Evolutionary conservation across 352 stramenopile genomes (phyloP), one percentile per base, ranked within the genome.

Genomic region (Peronospora tabacina): DNA sequence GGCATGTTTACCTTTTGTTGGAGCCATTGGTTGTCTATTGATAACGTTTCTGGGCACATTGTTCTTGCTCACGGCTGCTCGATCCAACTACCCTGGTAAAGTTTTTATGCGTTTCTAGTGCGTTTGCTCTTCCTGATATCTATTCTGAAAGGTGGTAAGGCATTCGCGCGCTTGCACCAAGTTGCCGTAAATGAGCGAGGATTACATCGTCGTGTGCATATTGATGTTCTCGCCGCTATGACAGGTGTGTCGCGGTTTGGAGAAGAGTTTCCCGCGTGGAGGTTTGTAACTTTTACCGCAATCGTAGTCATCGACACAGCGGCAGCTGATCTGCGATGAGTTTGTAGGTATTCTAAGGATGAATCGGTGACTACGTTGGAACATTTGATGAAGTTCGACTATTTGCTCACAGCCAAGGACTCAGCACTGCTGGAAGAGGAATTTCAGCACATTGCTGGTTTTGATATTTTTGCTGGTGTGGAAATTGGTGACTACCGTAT

Each of bases 161-260:
- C 82, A 0, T 91, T 93, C 26, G 37, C 40, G 13, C 58, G 55
- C 8, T 62, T 93, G 7, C 82, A 93, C 35, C 45, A 83, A 36
- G 17, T 83, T n/a, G 56, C 58, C 7, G 13, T 22, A 2, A 56
- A 52, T 2, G 47, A 84, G 17, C 56, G 57, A 4, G 10, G 71
- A 7, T 42, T 72, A 12, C 56, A 58, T 33, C 64, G 59, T 6
- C 70, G 42, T 12, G 76, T 97, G 30, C 83, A 98, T 52, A 94
- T 98, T 55, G 91, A 97, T 61, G 89, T 97, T 3, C 70, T 85
- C 7, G 72, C 94, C 11, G 92, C 94, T 7, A 98, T 98, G 92
- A 97, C 90, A 1, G 95, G 95, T 22, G 90, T 98, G 12, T 93
- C 79, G 29, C 75, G 82, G 34, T 94, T 94, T 50, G 80, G 82